Evolutionary conservation across 2,329 filamentous ascomycete species (phyloP), one percentile per base, ranked within the genome.

Genomic region (Penicillium olsonii): DNA sequence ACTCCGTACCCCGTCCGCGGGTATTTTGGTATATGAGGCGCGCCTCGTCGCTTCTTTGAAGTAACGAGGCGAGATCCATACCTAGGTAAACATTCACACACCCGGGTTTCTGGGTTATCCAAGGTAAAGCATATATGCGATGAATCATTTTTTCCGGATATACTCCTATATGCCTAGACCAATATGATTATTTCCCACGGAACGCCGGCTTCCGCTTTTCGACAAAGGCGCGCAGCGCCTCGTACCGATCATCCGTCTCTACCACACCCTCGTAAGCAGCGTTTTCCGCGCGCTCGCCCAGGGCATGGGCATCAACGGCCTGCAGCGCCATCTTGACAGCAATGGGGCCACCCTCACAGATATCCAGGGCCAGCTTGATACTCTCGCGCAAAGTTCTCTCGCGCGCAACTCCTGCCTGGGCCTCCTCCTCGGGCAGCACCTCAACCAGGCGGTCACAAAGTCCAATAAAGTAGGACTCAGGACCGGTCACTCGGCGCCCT

Each of bases 401-500:
- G 42, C 88, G 76, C 15, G 88, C 87, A 26, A 75, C 73, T 5
- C 76, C 74, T 45, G 85, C 75, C 43, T 87, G 63, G 29, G 68
- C 69, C 34, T 74, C 72, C 59, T 75, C 75, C 45, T 75, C 73
- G 2, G 83, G 81, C 18, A 82, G 73, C 18, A 95, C 80, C 71
- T 96, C 88, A 19, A 96, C 90, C 24, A 97, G 74, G n/a, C 92
- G 80, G 72, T 97, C 91, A 37, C 89, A 92, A 27, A 99, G 78
- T 1, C 94, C 94, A 15, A 96, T 74, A 69, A 95, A 94, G 72
- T 96, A 95, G 0, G 94, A 90, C 75, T 97, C 94, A 1, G 88
- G 77, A 0, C 84, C 92, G 8, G 81, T 80, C 11, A 99, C 88
- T 37, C 90, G 80, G n/a, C 94, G 83, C 3, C 94, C 94, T 0